Evolutionary conservation across 2,329 filamentous ascomycete species (phyloP).

Genomic region (Pseudogymnoascus pannorum): DNA sequence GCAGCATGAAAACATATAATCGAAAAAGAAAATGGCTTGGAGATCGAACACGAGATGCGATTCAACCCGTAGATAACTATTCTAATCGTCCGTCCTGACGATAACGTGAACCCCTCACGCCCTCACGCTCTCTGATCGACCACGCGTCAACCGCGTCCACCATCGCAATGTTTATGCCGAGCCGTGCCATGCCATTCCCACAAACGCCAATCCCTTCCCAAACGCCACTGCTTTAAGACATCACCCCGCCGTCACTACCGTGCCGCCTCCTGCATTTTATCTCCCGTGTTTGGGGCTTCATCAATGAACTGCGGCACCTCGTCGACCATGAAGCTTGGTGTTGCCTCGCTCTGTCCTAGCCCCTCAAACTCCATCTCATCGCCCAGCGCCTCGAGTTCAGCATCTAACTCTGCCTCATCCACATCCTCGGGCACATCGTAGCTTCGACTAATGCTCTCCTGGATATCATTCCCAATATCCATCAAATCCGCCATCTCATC

Average conservation of each 20-base stretch:
- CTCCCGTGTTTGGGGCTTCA: slow-evolving; percentile 66
- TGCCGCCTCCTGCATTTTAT: slow-evolving; percentile 77
- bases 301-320: slow-evolving; percentile 88
- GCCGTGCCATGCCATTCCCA: neutral
- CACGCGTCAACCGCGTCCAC: neutral
- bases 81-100: neutral
- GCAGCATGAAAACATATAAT: neutral
- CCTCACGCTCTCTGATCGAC: neutral
- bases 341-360: slow-evolving; percentile 41
- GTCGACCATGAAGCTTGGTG: slow-evolving; percentile 85
- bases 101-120: neutral
- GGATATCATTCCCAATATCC: slow-evolving; percentile 96
- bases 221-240: slow-evolving; percentile 5
- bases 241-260: neutral
- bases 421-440: slow-evolving; percentile 97
- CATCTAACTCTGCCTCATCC: slow-evolving; percentile 92
- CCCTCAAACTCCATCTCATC: slow-evolving; percentile 88
- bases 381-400: slow-evolving; percentile 88
- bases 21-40: slow-evolving; percentile 6
- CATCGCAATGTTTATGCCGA: neutral
- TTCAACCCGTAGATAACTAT: slow-evolving; percentile 1
- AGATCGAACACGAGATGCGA: neutral
- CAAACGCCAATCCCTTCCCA: neutral
- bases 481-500: slow-evolving; percentile 98
- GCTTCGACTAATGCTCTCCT: slow-evolving; percentile 82